These are phyloP conservation scores for Solanum neorickii DNA, from an alignment of 257 asterid genomes.

Conservation along the genomic window DNA sequence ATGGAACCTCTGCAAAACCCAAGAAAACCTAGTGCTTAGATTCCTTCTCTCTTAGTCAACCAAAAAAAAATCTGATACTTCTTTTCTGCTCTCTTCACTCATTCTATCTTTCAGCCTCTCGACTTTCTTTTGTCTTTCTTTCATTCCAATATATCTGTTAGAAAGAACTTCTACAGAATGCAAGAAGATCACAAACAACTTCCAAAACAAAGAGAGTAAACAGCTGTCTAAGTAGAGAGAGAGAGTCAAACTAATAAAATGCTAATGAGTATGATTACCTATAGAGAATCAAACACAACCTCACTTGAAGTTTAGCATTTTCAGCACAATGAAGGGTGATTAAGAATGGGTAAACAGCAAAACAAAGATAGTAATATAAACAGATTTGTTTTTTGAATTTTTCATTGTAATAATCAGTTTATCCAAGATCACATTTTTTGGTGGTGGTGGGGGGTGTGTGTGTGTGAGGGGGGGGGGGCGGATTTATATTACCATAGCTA, in stretches of 20 bases:
- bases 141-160: not conserved
- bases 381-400: not conserved
- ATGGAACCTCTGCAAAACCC: not conserved
- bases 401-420: not conserved
- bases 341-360: not conserved
- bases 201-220: not conserved
- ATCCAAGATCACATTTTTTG: not conserved
- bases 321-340: not conserved
- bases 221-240: not conserved
- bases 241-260: not conserved
- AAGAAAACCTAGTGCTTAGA: not conserved
- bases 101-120: not conserved
- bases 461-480: not conserved
- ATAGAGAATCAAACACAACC: not conserved
- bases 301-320: not conserved
- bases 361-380: not conserved
- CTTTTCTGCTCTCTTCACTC: not conserved
- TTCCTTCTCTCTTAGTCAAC: not conserved
- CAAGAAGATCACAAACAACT: not conserved
- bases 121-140: not conserved
- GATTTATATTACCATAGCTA: not conserved
- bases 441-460: not conserved
- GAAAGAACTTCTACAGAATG: not conserved
- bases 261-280: not conserved
- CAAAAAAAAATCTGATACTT: not conserved